A percentile compares a stretch with the other conserved stretches of the same genome.
Evolutionary conservation across 345 rosid genomes (phyloP).

Genomic region (Camelina neglecta): DNA sequence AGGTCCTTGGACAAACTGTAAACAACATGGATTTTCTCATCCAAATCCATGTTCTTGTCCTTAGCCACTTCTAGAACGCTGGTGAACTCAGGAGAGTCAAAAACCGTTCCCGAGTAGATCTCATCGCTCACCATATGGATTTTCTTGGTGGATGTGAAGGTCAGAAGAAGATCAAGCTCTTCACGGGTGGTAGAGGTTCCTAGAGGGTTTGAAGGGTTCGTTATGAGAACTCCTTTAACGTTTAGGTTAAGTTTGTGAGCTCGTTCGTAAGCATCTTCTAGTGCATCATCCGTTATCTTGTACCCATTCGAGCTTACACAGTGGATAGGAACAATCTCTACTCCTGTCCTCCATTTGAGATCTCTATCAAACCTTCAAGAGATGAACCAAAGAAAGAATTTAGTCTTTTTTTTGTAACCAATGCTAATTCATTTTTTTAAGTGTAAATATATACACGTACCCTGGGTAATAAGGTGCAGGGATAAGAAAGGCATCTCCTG

Average conservation of each 20-base stretch:
- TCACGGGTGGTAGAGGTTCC: slow-evolving; percentile 69
- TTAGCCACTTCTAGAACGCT: slow-evolving; percentile 65
- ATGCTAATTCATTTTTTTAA: neutral
- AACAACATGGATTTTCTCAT: slow-evolving; percentile 66
- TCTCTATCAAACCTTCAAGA: slow-evolving; percentile 73
- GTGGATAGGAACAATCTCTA: slow-evolving; percentile 65
- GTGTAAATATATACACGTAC: slow-evolving; percentile 42
- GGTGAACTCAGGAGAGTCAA: slow-evolving; percentile 57
- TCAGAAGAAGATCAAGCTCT: slow-evolving; percentile 62
- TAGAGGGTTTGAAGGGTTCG: slow-evolving; percentile 91
- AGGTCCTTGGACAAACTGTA: slow-evolving; percentile 87
- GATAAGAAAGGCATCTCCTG: slow-evolving; percentile 87
- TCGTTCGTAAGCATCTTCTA: slow-evolving; percentile 67
- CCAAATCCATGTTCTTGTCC: slow-evolving; percentile 42
- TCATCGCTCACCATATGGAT: slow-evolving; percentile 84
- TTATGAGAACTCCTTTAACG: slow-evolving; percentile 74
- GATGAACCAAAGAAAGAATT: neutral
- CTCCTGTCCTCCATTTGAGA: slow-evolving; percentile 79
- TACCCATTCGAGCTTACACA: slow-evolving; percentile 62
- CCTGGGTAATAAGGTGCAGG: slow-evolving; percentile 96
- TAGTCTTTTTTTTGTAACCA: slow-evolving; percentile 21
- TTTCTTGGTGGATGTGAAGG: slow-evolving; percentile 51
- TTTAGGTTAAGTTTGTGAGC: slow-evolving; percentile 58
- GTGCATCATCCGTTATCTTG: slow-evolving; percentile 57
- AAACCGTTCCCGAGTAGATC: slow-evolving; percentile 79